Conservation (phyloP, 495 filamentous ascomycete genomes). For the Pyrenopolyporus hunteri region DNA sequence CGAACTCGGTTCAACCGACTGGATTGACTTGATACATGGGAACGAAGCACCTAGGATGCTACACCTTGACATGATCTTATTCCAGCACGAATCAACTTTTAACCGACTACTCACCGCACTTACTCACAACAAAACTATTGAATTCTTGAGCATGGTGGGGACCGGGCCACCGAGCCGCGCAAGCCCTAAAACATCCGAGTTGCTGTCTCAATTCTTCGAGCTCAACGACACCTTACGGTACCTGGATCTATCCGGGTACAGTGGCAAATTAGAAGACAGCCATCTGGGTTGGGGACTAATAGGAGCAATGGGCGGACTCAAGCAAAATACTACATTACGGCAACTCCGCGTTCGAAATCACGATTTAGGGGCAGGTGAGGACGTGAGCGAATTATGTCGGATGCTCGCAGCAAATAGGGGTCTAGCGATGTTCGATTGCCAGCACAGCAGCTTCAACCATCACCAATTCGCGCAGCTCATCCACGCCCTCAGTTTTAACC, state of each 20-base stretch:
- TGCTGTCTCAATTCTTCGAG: slow-evolving; percentile 77
- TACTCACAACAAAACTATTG: slow-evolving; percentile 72
- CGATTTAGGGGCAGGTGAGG: slow-evolving; percentile 58
- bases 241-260: slow-evolving; percentile 88
- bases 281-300: slow-evolving; percentile 84
- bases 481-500: slow-evolving; percentile 33
- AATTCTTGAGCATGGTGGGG: slow-evolving; percentile 85
- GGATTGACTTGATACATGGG: slow-evolving; percentile 70
- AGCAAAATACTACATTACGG: slow-evolving; percentile 74
- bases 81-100: slow-evolving; percentile 75
- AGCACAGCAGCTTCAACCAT: slow-evolving; percentile 51
- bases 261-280: slow-evolving; percentile 83
- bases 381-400: slow-evolving; percentile 37
- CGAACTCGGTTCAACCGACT: slow-evolving; percentile 62
- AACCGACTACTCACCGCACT: slow-evolving; percentile 74
- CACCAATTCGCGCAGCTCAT: slow-evolving; percentile 38
- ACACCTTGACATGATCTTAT: slow-evolving; percentile 86
- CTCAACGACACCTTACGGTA: slow-evolving; percentile 77
- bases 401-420: slow-evolving; percentile 38
- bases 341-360: slow-evolving; percentile 74
- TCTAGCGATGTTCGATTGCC: slow-evolving; percentile 45
- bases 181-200: slow-evolving; percentile 71
- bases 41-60: slow-evolving; percentile 77
- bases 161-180: slow-evolving; percentile 83
- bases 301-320: slow-evolving; percentile 75